Evolutionary conservation across 441 rosid genomes (phyloP), one percentile per base, ranked within the genome.

Genomic region (Erysimum cheiri): DNA sequence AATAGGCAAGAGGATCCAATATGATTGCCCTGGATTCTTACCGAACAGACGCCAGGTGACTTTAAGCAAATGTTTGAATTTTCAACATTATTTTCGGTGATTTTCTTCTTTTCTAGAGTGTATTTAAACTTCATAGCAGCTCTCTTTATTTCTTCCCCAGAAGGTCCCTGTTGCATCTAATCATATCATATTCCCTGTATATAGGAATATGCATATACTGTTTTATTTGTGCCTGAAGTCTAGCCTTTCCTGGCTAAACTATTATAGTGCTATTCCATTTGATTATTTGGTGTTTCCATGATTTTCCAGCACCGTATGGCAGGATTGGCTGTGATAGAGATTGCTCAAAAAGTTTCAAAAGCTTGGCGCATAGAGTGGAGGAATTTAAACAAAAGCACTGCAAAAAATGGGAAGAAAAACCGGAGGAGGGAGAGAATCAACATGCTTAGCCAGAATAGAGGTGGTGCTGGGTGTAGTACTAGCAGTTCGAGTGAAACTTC

Each of bases 401-500:
- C 85, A 15, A 95, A 85, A 84, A 59, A 73, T 75, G 91, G 96
- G 19, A 92, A 90, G 74, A 89, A 85, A 74, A 49, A 76, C 53
- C 81, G 92, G 72, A 89, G 98, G 81, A 85, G 78, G 71, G 92
- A 89, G 44, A 86, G 93, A 78, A 70, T 78, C 70, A 92, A 75
- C 81, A 72, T 88, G 80, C 78, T 83, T 64, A 91, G 99, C 78
- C 97, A 90, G 75, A 95, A 95, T 72, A 87, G 99, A 85, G 98
- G 99, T 70, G 98, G 99, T 78, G 86, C 94, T 70, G 84, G 98
- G 70, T 92, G 99, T 80, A 92, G 97, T 71, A 89, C 98, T 11
- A 95, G 96, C 82, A 88, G 87, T 80, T 78, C 86, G 46, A 69
- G 79, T 13, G 96, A 91, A 77, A 76, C 91, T 41, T 82, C 98